Evolutionary conservation across 768 basidiomycete genomes (phyloP).

Genomic region (Tulasnella sp.): DNA sequence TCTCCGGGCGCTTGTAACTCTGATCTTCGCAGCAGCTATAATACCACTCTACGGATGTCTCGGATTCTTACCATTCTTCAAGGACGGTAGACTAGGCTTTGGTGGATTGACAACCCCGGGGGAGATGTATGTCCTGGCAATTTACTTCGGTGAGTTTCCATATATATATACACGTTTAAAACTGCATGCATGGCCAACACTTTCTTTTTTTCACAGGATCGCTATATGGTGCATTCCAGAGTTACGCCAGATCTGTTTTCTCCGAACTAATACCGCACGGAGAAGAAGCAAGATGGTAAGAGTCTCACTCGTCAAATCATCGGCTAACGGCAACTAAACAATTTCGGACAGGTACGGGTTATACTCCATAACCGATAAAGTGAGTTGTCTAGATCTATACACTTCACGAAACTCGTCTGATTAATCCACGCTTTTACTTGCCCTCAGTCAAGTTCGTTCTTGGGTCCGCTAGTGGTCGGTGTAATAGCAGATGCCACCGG

Average conservation of each 20-base stretch:
- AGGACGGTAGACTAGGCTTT: conserved; percentile 31
- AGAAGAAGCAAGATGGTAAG: conserved; percentile 80
- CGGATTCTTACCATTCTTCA: conserved; percentile 52
- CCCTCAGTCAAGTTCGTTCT: conserved; percentile 70
- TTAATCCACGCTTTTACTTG: conserved; percentile 19
- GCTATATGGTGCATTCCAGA: conserved; percentile 83
- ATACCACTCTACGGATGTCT: conserved; percentile 75
- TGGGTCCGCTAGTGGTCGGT: conserved; percentile 82
- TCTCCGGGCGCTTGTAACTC: conserved; percentile 45
- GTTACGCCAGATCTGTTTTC: conserved; percentile 77
- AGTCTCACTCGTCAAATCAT: neutral
- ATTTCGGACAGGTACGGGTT: conserved; percentile 40
- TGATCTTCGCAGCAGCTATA: conserved; percentile 51
- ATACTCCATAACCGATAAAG: conserved; percentile 86
- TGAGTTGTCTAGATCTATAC: conserved; percentile 21
- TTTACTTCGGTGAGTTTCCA: conserved; percentile 59
- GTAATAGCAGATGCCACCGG: conserved; percentile 78
- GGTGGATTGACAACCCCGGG: conserved; percentile 64
- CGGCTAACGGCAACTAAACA: neutral
- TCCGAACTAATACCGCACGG: conserved; percentile 75
- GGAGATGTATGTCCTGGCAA: conserved; percentile 76
- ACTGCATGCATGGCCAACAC: neutral
- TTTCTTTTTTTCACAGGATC: conserved; percentile 27
- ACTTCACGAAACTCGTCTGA: neutral
- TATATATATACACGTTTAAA: neutral